These are phyloP conservation scores for Mycena sp. DNA, from an alignment of 1,284 basidiomycete genomes.

Conservation along the genomic window DNA sequence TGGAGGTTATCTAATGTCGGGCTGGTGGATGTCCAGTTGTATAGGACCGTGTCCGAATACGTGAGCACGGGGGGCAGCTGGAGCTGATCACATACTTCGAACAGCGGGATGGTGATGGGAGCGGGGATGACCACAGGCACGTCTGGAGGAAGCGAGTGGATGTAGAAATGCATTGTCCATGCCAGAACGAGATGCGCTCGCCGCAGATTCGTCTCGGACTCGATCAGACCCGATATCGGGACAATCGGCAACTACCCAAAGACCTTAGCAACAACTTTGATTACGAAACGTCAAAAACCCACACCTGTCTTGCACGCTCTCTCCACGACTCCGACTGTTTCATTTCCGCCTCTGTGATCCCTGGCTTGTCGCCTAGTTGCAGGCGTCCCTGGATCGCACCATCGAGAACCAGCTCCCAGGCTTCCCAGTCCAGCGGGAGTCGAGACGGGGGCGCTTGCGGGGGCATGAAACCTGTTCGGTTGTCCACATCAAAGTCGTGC, in stretches of 20 bases:
- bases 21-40: constrained; percentile 80
- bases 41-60: constrained; percentile 94
- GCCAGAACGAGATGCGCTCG: constrained; percentile 88
- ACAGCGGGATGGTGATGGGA: constrained; percentile 80
- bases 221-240: constrained; percentile 56
- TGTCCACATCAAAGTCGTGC: constrained; percentile 96
- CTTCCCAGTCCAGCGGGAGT: constrained; percentile 69
- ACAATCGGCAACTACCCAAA: constrained; percentile 57
- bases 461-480: constrained; percentile 92
- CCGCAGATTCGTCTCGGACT: constrained; percentile 75
- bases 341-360: constrained; percentile 55
- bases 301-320: constrained; percentile 62
- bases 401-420: constrained; percentile 76
- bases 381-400: constrained; percentile 60
- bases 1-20: constrained; percentile 63
- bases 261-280: not conserved
- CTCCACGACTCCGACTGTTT: constrained; percentile 70
- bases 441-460: constrained; percentile 77
- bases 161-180: constrained; percentile 90
- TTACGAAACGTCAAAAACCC: not conserved
- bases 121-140: constrained; percentile 71
- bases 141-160: constrained; percentile 76
- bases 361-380: constrained; percentile 62
- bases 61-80: constrained; percentile 92
- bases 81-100: constrained; percentile 79